Base-by-base conservation (phyloP, 1,139 yeast genomes). In the Taphrina sp. region DNA sequence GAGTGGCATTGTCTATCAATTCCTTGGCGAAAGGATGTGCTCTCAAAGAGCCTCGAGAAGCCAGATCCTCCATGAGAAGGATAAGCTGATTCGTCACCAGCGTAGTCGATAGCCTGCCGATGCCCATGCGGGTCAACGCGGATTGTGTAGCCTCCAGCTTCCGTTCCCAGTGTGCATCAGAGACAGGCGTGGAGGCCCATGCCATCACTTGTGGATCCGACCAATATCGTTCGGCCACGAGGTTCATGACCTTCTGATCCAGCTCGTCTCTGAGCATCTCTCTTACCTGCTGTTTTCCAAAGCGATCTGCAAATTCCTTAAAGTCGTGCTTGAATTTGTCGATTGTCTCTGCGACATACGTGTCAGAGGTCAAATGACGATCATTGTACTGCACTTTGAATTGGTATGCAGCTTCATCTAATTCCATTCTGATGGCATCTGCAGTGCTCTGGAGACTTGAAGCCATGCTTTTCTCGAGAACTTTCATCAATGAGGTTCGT, bases 351-450 rank as follows among this genome's bases (percentile, higher is more conserved):
- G 97, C 95, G 64, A 94, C 76, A 67, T 92, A 92, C 61, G 95
- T 87, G 64, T 89, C 94, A 10, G 97, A 95, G 0, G 98, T 92
- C 62, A 94, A 74, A 36, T 85, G 85, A 58, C 97, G 80, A 69
- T 94, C 99, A 67, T 94, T 92, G 69, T 89, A 94, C 69, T 92
- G 96, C 22, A 94, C 98, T 69, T 94, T 94, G 73, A 88, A 92
- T 67, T 85, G 83, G 67, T 94, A 94, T 1, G 95, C 75, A 0
- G 97, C 82, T 65, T 94, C 98, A 68, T 94, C 99, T 54, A 89
- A 76, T 69, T 92, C 98, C 66, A 82, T 92, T 61, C 86, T 88
- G 54, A 94, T 90, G 5, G 90, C 78, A 56, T 80, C 76, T 57
- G 89, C 88, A 3, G 97, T 89, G 17, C 98, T 97, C 62, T 83